phyloP scores from a whole-genome alignment of 78 protist genomes.

The Dictyostelium citrinum region DNA sequence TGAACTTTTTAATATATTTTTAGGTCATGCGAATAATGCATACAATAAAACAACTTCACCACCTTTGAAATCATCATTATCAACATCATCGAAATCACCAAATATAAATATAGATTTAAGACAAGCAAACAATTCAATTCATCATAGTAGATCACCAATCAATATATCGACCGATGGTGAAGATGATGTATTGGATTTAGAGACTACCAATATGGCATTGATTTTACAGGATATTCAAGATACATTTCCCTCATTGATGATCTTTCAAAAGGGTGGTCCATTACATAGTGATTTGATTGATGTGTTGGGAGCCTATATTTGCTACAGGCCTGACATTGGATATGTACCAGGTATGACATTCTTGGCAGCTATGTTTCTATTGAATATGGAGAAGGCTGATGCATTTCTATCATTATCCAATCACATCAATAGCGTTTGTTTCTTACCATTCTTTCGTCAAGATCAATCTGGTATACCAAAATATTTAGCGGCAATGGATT shows the following conservation, averaged over 20 bases:
- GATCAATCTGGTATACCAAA: conserved; percentile 73
- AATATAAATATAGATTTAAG: conserved; percentile 6
- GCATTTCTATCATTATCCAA: conserved; percentile 91
- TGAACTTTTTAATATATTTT: conserved; percentile 67
- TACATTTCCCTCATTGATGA: conserved; percentile 50
- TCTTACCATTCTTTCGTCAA: conserved; percentile 84
- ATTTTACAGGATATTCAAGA: conserved; percentile 76
- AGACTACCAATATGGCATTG: conserved; percentile 45
- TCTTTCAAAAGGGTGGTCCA: conserved; percentile 80
- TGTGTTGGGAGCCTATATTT: conserved; percentile 86
- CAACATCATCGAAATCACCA: neutral
- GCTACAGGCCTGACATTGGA: conserved; percentile 93
- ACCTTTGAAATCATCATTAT: neutral
- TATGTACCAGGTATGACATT: conserved; percentile 96
- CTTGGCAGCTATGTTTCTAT: conserved; percentile 92
- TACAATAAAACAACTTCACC: conserved; percentile 35
- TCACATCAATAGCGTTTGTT: conserved; percentile 79
- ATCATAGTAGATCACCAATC: neutral
- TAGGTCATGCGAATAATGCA: conserved; percentile 77
- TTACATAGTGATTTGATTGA: conserved; percentile 56
- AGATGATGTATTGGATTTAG: conserved; percentile 60
- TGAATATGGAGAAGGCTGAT: conserved; percentile 83
- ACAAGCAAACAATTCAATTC: neutral
- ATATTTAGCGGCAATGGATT: conserved; percentile 73
- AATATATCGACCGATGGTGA: neutral